A percentile compares a stretch with the other conserved stretches of the same genome.
phyloP scores from a whole-genome alignment of 192 early-diverging fungal genomes.

The Neocallimastix lanati region DNA sequence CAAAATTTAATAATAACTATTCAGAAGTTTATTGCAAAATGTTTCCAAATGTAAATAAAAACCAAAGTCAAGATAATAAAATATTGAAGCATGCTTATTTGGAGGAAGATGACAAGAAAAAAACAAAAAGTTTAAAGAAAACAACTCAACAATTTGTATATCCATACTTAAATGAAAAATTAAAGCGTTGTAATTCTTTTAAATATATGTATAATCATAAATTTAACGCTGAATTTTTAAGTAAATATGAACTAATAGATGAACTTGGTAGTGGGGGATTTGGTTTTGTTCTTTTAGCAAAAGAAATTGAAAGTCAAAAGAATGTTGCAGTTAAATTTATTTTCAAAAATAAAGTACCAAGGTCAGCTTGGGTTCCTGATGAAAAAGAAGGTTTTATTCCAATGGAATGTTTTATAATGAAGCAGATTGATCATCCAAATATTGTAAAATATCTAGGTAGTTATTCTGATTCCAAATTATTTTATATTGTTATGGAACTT shows the following conservation, averaged over 20 bases:
- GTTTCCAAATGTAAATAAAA: neutral
- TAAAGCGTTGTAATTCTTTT: neutral
- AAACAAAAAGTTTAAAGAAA: neutral
- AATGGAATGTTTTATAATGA: neutral
- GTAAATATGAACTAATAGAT: neutral
- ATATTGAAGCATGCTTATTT: neutral
- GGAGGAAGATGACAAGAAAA: neutral
- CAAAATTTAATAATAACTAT: neutral
- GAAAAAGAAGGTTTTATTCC: neutral
- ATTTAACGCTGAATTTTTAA: neutral
- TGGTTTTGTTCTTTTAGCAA: neutral
- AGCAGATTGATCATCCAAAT: neutral
- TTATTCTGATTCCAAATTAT: neutral
- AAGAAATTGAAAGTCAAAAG: neutral
- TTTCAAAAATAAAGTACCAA: neutral
- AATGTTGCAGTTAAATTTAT: neutral
- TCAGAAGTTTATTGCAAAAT: neutral
- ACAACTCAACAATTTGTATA: neutral
- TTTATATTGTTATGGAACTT: neutral
- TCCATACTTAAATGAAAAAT: neutral
- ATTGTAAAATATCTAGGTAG: neutral
- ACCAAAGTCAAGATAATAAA: neutral
- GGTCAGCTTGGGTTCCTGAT: neutral
- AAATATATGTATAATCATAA: neutral
- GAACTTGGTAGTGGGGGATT: neutral